Evolutionary conservation across 192 early-diverging fungal genomes (phyloP).

Genomic region (Coemansia sp.): DNA sequence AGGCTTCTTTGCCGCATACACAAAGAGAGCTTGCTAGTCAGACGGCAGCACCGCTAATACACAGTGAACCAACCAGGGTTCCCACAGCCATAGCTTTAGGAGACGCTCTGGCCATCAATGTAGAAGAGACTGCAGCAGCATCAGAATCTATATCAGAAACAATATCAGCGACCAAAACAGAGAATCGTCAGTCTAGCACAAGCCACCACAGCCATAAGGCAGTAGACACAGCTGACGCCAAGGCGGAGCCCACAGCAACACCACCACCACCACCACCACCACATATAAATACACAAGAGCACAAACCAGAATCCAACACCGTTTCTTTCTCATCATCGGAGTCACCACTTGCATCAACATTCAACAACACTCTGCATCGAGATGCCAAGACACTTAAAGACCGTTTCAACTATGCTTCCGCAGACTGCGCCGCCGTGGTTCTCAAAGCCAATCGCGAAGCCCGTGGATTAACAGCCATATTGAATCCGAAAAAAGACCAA

Average conservation of each 20-base stretch:
- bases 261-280: too few relatives aligned
- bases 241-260: background rate
- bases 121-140: background rate
- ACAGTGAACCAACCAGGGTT: background rate
- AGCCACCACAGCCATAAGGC: background rate
- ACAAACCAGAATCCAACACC: background rate
- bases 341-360: background rate
- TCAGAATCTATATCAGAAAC: background rate
- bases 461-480: conserved; percentile 73
- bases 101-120: background rate
- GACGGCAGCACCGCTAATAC: background rate
- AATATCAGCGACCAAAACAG: background rate
- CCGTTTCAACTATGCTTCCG: conserved; percentile 94
- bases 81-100: background rate
- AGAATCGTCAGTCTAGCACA: background rate
- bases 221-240: background rate
- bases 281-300: background rate
- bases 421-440: conserved; percentile 90
- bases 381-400: conserved; percentile 69
- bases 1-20: background rate
- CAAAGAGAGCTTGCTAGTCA: background rate
- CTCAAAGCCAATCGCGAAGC: conserved; percentile 84
- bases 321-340: too few relatives aligned
- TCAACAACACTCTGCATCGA: background rate
- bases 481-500: conserved; percentile 88